These are phyloP conservation scores for Naematelia encephala DNA, from an alignment of 768 basidiomycete species.

Conservation along the genomic window DNA sequence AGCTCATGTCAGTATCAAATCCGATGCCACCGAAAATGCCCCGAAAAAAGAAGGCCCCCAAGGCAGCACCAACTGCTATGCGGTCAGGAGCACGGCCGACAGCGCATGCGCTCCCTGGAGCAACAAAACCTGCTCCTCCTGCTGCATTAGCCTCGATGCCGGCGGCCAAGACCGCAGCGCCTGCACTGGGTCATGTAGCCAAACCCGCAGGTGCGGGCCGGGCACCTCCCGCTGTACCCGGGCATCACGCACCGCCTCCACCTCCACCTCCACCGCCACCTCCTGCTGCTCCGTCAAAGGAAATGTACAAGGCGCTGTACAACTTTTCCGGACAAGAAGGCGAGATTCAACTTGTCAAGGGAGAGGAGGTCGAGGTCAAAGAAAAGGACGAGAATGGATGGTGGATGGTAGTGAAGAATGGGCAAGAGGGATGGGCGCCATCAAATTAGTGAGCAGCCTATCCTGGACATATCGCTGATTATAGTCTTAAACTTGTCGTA, in stretches of 20 bases:
- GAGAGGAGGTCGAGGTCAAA: conserved; percentile 84
- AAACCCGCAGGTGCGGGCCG: conserved; percentile 39
- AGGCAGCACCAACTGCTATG: conserved; percentile 34
- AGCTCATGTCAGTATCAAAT: conserved; percentile 57
- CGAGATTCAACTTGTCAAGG: conserved; percentile 84
- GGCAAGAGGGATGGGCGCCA: conserved; percentile 89
- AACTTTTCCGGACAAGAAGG: conserved; percentile 87
- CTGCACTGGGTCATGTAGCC: conserved; percentile 47
- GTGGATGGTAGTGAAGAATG: conserved; percentile 89
- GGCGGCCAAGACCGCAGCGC: conserved; percentile 23
- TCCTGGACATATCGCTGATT: not conserved
- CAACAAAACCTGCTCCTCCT: conserved; percentile 62
- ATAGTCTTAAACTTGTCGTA: conserved; percentile 66
- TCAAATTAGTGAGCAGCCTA: conserved; percentile 53
- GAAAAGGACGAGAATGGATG: conserved; percentile 92
- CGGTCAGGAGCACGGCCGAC: conserved; percentile 53
- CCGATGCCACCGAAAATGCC: conserved; percentile 84
- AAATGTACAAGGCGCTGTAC: conserved; percentile 81
- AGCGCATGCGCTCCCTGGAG: conserved; percentile 49
- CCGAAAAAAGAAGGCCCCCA: conserved; percentile 78
- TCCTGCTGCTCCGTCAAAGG: conserved; percentile 62
- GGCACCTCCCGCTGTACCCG: conserved; percentile 50
- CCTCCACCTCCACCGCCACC: conserved; percentile 59
- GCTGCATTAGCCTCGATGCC: conserved; percentile 55
- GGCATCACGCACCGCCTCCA: conserved; percentile 51